Conservation (phyloP, 345 rosid species). For the Ceriops zippeliana region DNA sequence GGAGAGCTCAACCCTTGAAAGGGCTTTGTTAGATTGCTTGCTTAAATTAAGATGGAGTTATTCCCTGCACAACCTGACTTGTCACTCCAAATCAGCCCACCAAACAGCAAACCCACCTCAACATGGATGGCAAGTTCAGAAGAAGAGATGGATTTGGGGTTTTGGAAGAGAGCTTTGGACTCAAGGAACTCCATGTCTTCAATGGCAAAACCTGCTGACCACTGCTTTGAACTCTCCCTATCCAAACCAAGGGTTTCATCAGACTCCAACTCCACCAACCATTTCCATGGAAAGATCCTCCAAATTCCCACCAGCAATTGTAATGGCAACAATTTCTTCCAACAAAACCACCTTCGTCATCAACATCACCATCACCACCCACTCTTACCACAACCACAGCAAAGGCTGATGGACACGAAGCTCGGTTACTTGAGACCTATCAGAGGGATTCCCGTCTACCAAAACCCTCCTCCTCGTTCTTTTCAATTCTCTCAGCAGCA, state of each 20-base stretch:
- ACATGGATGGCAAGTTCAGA: slow-evolving; percentile 52
- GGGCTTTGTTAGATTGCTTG: slow-evolving; percentile 1
- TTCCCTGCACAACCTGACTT: slow-evolving; percentile 84
- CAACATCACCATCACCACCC: slow-evolving; percentile 30
- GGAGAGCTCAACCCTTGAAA: background rate
- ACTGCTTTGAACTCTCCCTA: slow-evolving; percentile 56
- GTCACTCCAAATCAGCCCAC: slow-evolving; percentile 70
- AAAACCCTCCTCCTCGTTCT: slow-evolving; percentile 42
- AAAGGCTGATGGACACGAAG: slow-evolving; percentile 44
- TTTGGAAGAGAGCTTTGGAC: slow-evolving; percentile 58
- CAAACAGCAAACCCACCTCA: slow-evolving; percentile 56
- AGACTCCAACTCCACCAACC: slow-evolving; percentile 35
- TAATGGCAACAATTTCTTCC: slow-evolving; percentile 30
- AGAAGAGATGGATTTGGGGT: slow-evolving; percentile 49
- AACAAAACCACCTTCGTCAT: slow-evolving; percentile 26
- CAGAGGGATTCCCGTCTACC: slow-evolving; percentile 80
- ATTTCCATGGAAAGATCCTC: slow-evolving; percentile 22
- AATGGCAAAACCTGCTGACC: slow-evolving; percentile 40
- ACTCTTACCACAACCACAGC: slow-evolving; percentile 21
- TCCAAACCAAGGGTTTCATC: slow-evolving; percentile 45
- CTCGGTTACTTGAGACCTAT: slow-evolving; percentile 79
- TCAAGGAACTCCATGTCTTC: slow-evolving; percentile 49
- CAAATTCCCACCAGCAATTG: slow-evolving; percentile 24
- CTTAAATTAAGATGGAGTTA: slow-evolving; percentile 48
- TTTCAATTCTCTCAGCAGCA: slow-evolving; percentile 47